Evolutionary conservation across 2,329 filamentous ascomycete genomes (phyloP).

Genomic region (Colletotrichum zoysiae): DNA sequence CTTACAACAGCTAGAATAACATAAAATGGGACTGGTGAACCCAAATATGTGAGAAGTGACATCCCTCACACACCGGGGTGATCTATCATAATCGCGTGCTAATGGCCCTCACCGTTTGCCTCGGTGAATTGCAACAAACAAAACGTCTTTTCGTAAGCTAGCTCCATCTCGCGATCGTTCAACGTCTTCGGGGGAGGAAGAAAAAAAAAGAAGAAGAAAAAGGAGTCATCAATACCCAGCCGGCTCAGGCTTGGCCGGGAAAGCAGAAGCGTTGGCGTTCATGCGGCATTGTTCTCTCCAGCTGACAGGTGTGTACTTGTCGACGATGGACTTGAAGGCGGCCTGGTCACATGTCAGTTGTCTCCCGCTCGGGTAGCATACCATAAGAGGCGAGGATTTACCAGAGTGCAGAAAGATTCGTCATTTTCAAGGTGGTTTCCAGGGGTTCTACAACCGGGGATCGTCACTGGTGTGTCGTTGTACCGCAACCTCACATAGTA

Average conservation of each 20-base stretch:
- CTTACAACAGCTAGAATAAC: neutral
- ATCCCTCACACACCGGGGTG: neutral
- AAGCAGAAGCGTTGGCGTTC: conserved; percentile 57
- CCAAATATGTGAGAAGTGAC: neutral
- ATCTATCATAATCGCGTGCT: neutral
- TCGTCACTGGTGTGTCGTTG: conserved; percentile 84
- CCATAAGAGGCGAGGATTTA: conserved; percentile 55
- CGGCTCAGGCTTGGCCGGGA: conserved; percentile 64
- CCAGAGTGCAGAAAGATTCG: conserved; percentile 89
- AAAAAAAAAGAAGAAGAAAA: too few relatives aligned
- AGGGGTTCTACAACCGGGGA: conserved; percentile 82
- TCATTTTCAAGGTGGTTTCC: conserved; percentile 91
- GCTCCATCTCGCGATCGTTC: neutral
- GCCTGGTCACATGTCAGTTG: conserved; percentile 60
- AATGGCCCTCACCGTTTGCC: neutral
- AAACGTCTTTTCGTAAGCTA: neutral
- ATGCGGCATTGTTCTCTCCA: conserved; percentile 74
- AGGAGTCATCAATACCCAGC: conserved; percentile 58
- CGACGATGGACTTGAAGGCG: conserved; percentile 92
- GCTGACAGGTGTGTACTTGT: conserved; percentile 86
- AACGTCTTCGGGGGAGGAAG: neutral
- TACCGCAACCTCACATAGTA: conserved; percentile 93
- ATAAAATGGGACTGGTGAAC: neutral
- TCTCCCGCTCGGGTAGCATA: neutral
- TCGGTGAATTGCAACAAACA: neutral